phyloP scores from a whole-genome alignment of 2,329 filamentous ascomycete genomes.

The Exophiala alcalophila region DNA sequence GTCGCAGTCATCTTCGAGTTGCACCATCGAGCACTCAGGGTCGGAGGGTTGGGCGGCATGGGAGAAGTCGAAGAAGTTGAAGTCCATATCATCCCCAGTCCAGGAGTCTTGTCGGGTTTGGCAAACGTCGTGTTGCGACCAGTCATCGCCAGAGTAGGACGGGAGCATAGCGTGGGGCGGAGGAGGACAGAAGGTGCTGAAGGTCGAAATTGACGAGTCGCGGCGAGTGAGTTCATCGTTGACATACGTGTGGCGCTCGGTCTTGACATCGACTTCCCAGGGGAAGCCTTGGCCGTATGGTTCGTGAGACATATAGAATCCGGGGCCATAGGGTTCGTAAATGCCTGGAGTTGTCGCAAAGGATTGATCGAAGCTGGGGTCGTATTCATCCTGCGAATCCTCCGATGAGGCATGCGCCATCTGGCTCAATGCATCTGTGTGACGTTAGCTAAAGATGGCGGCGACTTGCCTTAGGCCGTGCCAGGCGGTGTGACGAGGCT shows the following conservation, averaged over 20 bases:
- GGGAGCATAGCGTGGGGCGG: constrained; percentile 63
- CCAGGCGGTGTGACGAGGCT: background rate
- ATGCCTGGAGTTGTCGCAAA: constrained; percentile 43
- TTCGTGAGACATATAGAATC: constrained; percentile 57
- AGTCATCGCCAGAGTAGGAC: constrained; percentile 61
- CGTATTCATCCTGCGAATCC: constrained; percentile 70
- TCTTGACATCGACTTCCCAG: constrained; percentile 95
- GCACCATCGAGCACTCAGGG: constrained; percentile 53
- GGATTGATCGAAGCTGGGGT: constrained; percentile 67
- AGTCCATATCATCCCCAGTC: constrained; percentile 60
- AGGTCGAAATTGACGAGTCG: constrained; percentile 87
- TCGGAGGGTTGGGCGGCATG: constrained; percentile 60
- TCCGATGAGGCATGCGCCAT: constrained; percentile 65
- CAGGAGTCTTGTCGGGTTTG: constrained; percentile 67
- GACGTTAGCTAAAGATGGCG: constrained; percentile 5
- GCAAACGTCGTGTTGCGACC: constrained; percentile 54
- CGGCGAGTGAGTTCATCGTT: constrained; percentile 81
- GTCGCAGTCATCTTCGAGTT: constrained; percentile 85
- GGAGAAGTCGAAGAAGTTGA: constrained; percentile 79
- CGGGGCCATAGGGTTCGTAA: constrained; percentile 43
- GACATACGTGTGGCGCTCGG: constrained; percentile 88
- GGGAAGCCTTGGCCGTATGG: constrained; percentile 56
- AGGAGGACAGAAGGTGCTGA: constrained; percentile 84
- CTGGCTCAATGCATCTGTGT: constrained; percentile 16
- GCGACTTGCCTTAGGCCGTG: no score